These are phyloP conservation scores for Collybia nuda DNA, from an alignment of 768 basidiomycete species.

Conservation along the genomic window DNA sequence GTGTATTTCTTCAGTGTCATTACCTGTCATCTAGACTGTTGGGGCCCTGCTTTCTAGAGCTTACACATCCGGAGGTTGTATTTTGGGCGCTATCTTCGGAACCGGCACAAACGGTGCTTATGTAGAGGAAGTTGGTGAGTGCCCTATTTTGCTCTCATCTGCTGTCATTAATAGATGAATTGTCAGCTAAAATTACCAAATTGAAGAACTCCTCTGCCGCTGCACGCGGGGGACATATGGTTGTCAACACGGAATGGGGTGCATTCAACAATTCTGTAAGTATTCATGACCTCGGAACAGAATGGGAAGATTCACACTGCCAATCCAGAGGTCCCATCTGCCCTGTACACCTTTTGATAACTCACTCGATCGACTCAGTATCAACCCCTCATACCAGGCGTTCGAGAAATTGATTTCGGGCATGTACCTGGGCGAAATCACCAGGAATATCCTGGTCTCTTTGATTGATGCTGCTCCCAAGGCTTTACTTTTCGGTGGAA, in stretches of 20 bases:
- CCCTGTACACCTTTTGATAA: constrained; percentile 91
- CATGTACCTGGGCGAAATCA: constrained; percentile 97
- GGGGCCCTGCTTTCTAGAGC: constrained; percentile 92
- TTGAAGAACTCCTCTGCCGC: constrained; percentile 63
- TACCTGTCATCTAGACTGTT: constrained; percentile 65
- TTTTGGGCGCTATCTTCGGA: constrained; percentile 92
- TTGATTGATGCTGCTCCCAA: constrained; percentile 76
- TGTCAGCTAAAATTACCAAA: constrained; percentile 74
- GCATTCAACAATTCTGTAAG: constrained; percentile 92
- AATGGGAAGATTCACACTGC: constrained; percentile 3
- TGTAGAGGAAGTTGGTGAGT: constrained; percentile 73
- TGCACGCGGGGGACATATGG: constrained; percentile 75
- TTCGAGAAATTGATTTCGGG: constrained; percentile 99
- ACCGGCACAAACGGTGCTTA: constrained; percentile 99
- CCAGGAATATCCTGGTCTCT: constrained; percentile 80
- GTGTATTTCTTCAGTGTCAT: neutral
- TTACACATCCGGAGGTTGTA: constrained; percentile 89
- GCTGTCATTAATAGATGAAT: neutral
- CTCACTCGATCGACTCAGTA: constrained; percentile 87
- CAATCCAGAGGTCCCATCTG: constrained; percentile 67
- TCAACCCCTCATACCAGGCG: constrained; percentile 90
- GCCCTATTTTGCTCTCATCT: neutral
- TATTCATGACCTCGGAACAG: constrained; percentile 2
- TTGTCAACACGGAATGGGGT: constrained; percentile 98
- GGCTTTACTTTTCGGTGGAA: constrained; percentile 78